phyloP scores from a whole-genome alignment of 495 filamentous ascomycete genomes.

The Astrocystis sublimbata region DNA sequence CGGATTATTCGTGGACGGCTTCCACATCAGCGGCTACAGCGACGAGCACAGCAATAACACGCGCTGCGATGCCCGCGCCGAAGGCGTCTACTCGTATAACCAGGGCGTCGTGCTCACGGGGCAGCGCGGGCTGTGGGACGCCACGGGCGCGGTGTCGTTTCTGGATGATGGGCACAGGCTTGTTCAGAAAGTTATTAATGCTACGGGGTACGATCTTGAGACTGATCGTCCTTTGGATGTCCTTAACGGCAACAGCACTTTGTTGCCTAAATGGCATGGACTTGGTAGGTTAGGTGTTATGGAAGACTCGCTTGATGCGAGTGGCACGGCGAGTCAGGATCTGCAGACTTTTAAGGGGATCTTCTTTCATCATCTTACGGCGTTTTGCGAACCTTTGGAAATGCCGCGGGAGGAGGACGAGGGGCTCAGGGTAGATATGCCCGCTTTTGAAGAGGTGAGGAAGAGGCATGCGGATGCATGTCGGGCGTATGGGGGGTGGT shows the following conservation, averaged over 20 bases:
- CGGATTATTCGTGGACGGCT: slow-evolving; percentile 88
- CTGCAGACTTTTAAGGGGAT: slow-evolving; percentile 94
- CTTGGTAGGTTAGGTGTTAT: slow-evolving; percentile 78
- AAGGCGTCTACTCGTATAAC: slow-evolving; percentile 95
- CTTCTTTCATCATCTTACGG: slow-evolving; percentile 83
- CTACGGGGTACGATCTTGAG: slow-evolving; percentile 69
- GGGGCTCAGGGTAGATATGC: slow-evolving; percentile 10
- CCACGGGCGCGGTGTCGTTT: slow-evolving; percentile 66
- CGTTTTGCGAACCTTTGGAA: slow-evolving; percentile 72
- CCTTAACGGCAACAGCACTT: slow-evolving; percentile 13
- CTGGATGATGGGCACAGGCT: slow-evolving; percentile 78
- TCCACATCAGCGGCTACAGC: slow-evolving; percentile 74
- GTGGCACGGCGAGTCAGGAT: slow-evolving; percentile 76
- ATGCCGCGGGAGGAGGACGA: slow-evolving; percentile 26
- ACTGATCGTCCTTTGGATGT: slow-evolving; percentile 35
- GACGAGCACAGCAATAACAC: slow-evolving; percentile 50
- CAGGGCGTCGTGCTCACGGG: slow-evolving; percentile 92
- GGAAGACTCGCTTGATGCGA: slow-evolving; percentile 81
- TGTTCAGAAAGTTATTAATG: slow-evolving; percentile 66
- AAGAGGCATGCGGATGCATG: slow-evolving; percentile 61
- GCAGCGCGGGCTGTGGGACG: slow-evolving; percentile 73
- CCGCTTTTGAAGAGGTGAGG: slow-evolving; percentile 17
- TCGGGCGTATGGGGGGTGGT: slow-evolving; percentile 67
- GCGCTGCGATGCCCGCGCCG: slow-evolving; percentile 75
- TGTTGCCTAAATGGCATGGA: slow-evolving; percentile 63